Conservation (phyloP, 2,329 filamentous ascomycete species). For the Zymoseptoria crescenta region DNA sequence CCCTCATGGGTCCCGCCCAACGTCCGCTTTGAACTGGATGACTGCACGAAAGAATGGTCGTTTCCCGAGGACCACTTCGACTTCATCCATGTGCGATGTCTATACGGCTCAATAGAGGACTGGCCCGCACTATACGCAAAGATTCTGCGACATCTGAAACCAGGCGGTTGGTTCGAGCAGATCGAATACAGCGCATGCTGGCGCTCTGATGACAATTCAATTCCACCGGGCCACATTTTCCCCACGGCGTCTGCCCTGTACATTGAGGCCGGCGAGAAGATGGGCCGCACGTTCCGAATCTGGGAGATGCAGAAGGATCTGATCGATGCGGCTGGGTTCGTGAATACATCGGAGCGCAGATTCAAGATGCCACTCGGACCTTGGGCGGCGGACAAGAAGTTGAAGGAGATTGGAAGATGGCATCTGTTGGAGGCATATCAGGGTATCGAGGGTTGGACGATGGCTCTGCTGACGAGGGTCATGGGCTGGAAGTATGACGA, state of each 20-base stretch:
- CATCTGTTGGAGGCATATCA: slow-evolving; percentile 33
- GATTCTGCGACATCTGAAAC: slow-evolving; percentile 31
- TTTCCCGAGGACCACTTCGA: slow-evolving; percentile 34
- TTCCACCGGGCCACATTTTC: slow-evolving; percentile 30
- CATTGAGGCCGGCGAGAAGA: slow-evolving; percentile 5
- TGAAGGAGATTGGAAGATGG: slow-evolving; percentile 32
- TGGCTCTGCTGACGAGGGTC: slow-evolving; percentile 32
- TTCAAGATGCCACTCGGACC: slow-evolving; percentile 36
- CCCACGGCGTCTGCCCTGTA: slow-evolving; percentile 1
- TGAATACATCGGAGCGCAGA: slow-evolving; percentile 30
- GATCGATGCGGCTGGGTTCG: slow-evolving; percentile 7
- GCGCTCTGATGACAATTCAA: slow-evolving; percentile 20
- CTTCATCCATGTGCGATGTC: slow-evolving; percentile 33
- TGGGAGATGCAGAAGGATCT: slow-evolving; percentile 7
- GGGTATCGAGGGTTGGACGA: slow-evolving; percentile 34
- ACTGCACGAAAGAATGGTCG: slow-evolving; percentile 33
- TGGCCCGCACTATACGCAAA: slow-evolving; percentile 34
- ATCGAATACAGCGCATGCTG: slow-evolving; percentile 25
- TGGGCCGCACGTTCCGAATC: slow-evolving; percentile 7
- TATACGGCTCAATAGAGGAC: slow-evolving; percentile 33
- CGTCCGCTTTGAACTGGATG: slow-evolving; percentile 38
- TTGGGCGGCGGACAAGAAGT: slow-evolving; percentile 31
- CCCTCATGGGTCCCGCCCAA: slow-evolving; percentile 27
- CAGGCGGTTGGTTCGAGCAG: slow-evolving; percentile 38
- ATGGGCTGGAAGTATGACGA: slow-evolving; percentile 36